A percentile compares a stretch with the other conserved stretches of the same genome.
Evolutionary conservation across 139 green algal genomes (phyloP).

Genomic region (Dunaliella sp.): DNA sequence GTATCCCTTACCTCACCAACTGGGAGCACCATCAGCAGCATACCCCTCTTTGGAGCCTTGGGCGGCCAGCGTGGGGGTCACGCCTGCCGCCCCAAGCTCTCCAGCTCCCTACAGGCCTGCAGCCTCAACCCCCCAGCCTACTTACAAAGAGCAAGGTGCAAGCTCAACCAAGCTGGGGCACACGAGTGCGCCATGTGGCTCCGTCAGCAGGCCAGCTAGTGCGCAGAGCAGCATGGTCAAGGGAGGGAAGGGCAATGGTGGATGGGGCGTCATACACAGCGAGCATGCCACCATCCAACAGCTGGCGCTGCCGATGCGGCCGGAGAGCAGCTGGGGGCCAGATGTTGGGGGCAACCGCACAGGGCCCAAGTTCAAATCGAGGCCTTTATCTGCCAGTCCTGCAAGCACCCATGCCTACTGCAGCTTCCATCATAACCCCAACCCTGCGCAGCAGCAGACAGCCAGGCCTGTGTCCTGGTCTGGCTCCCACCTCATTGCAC

Average conservation of each 20-base stretch:
- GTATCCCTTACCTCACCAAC: not conserved
- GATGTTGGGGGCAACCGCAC: not conserved
- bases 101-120: not conserved
- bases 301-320: not conserved
- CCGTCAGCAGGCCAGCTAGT: not conserved
- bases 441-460: no score
- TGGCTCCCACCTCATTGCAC: no score
- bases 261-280: not conserved
- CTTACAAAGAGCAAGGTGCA: not conserved
- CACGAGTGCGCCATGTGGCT: not conserved
- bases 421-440: no score
- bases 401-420: no score
- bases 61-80: no score
- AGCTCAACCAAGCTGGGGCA: not conserved
- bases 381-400: not conserved
- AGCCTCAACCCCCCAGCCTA: not conserved
- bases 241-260: not conserved
- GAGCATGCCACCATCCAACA: not conserved
- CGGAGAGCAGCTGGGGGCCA: not conserved
- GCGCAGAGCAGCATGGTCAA: not conserved
- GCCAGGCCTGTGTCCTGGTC: no score
- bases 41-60: not conserved
- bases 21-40: not conserved
- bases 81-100: not conserved
- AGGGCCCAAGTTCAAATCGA: not conserved